Percentiles rank a stretch among this genome's conserved stretches.
These are phyloP conservation scores for Ganoderma leucocontextum DNA, from an alignment of 1,284 basidiomycete genomes.

Conservation along the genomic window DNA sequence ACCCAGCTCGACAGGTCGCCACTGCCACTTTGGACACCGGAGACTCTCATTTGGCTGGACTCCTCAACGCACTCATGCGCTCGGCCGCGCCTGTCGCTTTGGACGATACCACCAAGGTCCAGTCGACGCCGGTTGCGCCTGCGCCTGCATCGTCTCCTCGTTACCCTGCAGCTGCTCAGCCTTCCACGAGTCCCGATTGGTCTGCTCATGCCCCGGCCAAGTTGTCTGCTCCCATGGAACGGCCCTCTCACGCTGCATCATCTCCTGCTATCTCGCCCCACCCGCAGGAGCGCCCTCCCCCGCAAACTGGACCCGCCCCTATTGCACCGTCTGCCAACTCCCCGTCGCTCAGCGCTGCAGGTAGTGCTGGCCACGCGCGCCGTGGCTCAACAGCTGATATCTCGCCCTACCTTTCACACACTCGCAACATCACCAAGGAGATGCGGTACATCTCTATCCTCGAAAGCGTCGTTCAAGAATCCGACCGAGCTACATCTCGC, in stretches of 20 bases:
- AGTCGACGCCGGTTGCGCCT: slow-evolving; percentile 5
- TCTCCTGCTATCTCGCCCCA: slow-evolving; percentile 15
- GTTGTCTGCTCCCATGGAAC: slow-evolving; percentile 4
- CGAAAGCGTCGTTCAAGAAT: slow-evolving; percentile 78
- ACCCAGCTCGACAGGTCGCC: slow-evolving; percentile 21
- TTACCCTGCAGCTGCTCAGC: slow-evolving; percentile 11
- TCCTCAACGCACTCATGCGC: slow-evolving; percentile 67
- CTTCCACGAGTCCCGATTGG: slow-evolving; percentile 24
- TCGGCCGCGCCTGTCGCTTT: slow-evolving; percentile 37
- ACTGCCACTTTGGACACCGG: slow-evolving; percentile 39
- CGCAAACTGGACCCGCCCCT: background rate
- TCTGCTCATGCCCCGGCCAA: slow-evolving; percentile 23
- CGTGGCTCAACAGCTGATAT: slow-evolving; percentile 51
- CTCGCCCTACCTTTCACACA: slow-evolving; percentile 67
- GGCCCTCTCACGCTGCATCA: slow-evolving; percentile 12
- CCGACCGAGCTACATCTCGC: slow-evolving; percentile 64
- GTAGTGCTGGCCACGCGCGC: slow-evolving; percentile 26
- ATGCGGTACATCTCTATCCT: slow-evolving; percentile 77
- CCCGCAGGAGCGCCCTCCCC: slow-evolving; percentile 7
- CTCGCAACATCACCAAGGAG: slow-evolving; percentile 64
- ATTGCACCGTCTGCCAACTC: slow-evolving; percentile 11
- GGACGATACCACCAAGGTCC: slow-evolving; percentile 20
- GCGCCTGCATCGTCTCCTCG: slow-evolving; percentile 21
- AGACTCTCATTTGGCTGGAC: slow-evolving; percentile 76
- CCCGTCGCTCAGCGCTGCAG: slow-evolving; percentile 12